These are phyloP conservation scores for Hortiboletus flavorubellus DNA, from an alignment of 768 basidiomycete species.

Conservation along the genomic window DNA sequence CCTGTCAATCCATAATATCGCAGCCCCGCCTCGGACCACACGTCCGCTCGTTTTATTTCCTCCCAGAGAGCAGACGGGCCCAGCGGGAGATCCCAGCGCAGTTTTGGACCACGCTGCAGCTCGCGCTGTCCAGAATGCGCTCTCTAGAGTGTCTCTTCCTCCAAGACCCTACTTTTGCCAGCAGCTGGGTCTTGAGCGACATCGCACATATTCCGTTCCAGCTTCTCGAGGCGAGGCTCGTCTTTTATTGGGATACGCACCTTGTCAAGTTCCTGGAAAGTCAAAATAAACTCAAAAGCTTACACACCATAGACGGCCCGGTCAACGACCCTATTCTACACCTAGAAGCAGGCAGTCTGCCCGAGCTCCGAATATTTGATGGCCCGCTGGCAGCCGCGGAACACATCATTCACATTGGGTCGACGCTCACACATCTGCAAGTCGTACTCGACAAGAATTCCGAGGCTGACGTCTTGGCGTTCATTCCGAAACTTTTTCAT, in stretches of 20 bases:
- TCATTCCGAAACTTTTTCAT: conserved; percentile 32
- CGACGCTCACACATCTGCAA: conserved; percentile 45
- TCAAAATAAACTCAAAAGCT: conserved; percentile 40
- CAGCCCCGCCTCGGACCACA: conserved; percentile 37
- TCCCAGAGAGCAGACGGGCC: conserved; percentile 30
- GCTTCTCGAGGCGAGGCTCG: conserved; percentile 47
- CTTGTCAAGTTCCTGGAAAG: conserved; percentile 46
- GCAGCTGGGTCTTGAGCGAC: conserved; percentile 47
- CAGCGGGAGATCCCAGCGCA: conserved; percentile 24
- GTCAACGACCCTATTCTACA: conserved; percentile 19
- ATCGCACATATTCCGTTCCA: conserved; percentile 41
- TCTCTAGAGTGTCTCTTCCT: conserved; percentile 45
- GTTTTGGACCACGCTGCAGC: conserved; percentile 46
- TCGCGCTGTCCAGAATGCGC: conserved; percentile 41
- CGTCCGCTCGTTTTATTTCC: conserved; percentile 44
- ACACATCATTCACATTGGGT: conserved; percentile 35
- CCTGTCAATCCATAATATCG: conserved; percentile 37
- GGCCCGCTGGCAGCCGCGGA: conserved; percentile 41
- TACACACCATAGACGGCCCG: conserved; percentile 34
- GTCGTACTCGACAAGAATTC: conserved; percentile 39
- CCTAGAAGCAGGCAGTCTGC: conserved; percentile 36
- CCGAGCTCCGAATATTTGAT: conserved; percentile 42
- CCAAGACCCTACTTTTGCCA: conserved; percentile 35
- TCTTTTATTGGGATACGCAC: conserved; percentile 46
- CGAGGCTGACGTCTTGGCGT: conserved; percentile 26